Evolutionary conservation across 371 early-diverging fungal genomes (phyloP), one percentile per base, ranked within the genome.

Genomic region (Mortierella sp.): DNA sequence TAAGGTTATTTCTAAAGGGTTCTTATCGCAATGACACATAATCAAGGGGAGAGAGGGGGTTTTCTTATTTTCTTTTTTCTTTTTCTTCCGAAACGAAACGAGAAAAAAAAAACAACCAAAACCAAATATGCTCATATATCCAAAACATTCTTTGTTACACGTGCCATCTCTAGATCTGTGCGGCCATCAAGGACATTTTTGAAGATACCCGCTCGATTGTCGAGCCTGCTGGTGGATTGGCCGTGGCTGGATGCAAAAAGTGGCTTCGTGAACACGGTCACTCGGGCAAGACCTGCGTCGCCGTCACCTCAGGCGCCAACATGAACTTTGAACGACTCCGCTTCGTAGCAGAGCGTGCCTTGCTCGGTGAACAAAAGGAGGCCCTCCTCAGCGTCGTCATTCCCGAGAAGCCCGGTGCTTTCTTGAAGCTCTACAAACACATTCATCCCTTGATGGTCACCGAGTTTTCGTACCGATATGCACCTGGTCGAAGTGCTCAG

Each of bases 171-270:
- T 60, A 77, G 77, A 92, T 98, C 45, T 99, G 99, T 81, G 98
- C 99, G 5, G 97, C 97, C 48, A 98, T 99, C 86, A 97, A 97
- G 82, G 99, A 99, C 82, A 91, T 94, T 7, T 99, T 98, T 82
- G 97, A 97, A 83, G 98, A 99, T 69, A 96, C 98, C 0, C 89
- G 98, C 43, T 89, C 92, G 11, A 92, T 99, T 19, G 92, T 97
- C 43, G 99, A 99, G 80, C 97, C 99, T 19, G 94, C 99, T 7
- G 99, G 98, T 51, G 99, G 96, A 15, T 81, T 98, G 23, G 87
- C 91, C 0, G 81, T 94, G 0, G 99, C 99, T 0, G 99, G 97
- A 4, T 83, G 88, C 62, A 98, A 97, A 74, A 93, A 93, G 64
- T 98, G 93, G 70, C 69, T 57, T 46, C 68, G 72, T 26, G 75